Conservation (phyloP, 2,329 filamentous ascomycete species). For the Calonectria pseudoreteaudii region DNA sequence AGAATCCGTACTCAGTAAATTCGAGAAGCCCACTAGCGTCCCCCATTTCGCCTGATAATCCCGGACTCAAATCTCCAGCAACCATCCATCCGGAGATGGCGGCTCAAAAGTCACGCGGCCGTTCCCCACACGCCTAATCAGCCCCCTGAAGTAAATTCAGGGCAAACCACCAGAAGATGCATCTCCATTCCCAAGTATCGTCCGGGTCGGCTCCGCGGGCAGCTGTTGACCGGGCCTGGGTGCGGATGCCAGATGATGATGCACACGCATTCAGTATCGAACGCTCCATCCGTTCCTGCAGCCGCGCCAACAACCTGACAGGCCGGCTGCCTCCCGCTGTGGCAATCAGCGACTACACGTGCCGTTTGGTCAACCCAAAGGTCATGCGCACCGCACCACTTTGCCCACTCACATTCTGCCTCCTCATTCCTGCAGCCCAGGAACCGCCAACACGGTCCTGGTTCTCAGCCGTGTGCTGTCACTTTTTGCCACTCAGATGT, state of each 20-base stretch:
- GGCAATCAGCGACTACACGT: conserved; percentile 5
- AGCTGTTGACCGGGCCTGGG: background rate
- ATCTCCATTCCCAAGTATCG: conserved; percentile 5
- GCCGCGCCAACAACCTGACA: background rate
- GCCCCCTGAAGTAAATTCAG: conserved; percentile 30
- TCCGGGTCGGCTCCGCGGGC: conserved; percentile 7
- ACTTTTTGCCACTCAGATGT: conserved; percentile 20
- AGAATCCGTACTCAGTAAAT: conserved; percentile 30
- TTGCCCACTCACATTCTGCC: background rate
- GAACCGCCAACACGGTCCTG: conserved; percentile 16
- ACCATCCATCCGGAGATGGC: conserved; percentile 40
- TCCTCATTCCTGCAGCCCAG: conserved; percentile 2
- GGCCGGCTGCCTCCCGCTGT: background rate
- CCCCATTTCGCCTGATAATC: conserved; percentile 27
- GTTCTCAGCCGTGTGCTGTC: conserved; percentile 6
- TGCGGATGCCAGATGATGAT: background rate
- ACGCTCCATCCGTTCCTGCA: background rate
- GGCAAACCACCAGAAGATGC: background rate
- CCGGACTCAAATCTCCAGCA: conserved; percentile 24
- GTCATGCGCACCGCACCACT: conserved; percentile 13
- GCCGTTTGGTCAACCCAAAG: background rate
- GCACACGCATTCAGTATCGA: background rate
- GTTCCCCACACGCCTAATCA: conserved; percentile 24
- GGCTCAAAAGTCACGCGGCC: conserved; percentile 43
- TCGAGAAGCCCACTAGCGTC: conserved; percentile 41